Base-by-base conservation (phyloP, 139 green algal species). In the Coccomyxa sp. region DNA sequence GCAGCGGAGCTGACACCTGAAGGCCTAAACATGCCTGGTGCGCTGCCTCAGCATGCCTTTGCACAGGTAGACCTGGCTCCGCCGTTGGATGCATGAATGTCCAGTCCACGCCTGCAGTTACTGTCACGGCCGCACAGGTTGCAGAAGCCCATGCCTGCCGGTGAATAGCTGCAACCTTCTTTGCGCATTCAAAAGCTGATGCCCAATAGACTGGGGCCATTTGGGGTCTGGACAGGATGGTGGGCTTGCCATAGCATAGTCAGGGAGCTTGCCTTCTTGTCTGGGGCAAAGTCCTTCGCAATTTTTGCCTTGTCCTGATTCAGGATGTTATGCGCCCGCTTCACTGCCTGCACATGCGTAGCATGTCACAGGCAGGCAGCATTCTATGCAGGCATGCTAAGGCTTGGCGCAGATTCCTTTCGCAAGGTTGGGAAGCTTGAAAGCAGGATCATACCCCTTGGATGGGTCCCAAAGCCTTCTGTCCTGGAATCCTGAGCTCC, bases 401-500 rank as follows among this genome's bases (percentile, higher is more conserved):
- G 10, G 14, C 14, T 64, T 41, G 12, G 10, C 8, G 44, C 10
- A 76, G 36, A 27, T n/a, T n/a, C n/a, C 50, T 64, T 64, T 64
- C 50, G 50, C 50, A 64, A 18, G 5, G 50, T 22, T 12, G 50
- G 27, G n/a, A n/a, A n/a, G n/a, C n/a, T n/a, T n/a, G n/a, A n/a
- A n/a, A n/a, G n/a, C n/a, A n/a, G 44, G n/a, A n/a, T n/a, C n/a
- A n/a, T n/a, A n/a, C n/a, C n/a, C n/a, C n/a, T 2, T 29, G 44
- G 24, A 97, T 80, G 4, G 89, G 90, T 6, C 93, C 93, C n/a
- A 96, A 83, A 16, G 86, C 89, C 78, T 95, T 95, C 78, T 78
- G 91, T 64, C 94, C 96, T 8, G 96, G 95, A 16, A 88, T 86
- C 70, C 91, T 91, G 74, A 99, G 90, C 8, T 90, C 85, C 35